Base-by-base conservation (phyloP, 2,329 filamentous ascomycete species). In the Fusarium subglutinans region DNA sequence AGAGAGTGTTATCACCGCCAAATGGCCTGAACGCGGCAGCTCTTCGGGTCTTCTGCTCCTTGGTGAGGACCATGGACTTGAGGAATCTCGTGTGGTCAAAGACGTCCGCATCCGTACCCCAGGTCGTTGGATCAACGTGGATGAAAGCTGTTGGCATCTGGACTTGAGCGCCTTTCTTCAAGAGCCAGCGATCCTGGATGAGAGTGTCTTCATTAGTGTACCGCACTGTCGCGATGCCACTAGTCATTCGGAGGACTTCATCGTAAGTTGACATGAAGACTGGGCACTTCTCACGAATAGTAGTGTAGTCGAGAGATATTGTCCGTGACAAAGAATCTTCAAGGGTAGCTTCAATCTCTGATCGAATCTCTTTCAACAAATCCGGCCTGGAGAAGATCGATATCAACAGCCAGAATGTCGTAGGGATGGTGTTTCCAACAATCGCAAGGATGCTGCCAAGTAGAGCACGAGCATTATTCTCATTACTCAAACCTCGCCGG, bases 61-160 rank as follows among this genome's bases (percentile, higher is more conserved):
- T 75, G 4, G 60, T 70, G 1, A 75, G 62, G 1, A 57, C 11
- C 6, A 70, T 69, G 17, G 57, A 24, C 37, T 73, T 71, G 0
- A 76, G 26, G 1, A 76, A 76, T 22, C 73, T 59, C 2, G 66
- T 75, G 5, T 75, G 73, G 26, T 76, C 73, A 57, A 76, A 76
- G 17, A 54, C 35, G 6, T 75, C 61, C 3, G 73, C 73, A 0
- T 75, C 70, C 9, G 50, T 13, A 9, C 73, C 73, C 73, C 73
- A 75, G 2, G 73, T 76, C 0, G 45, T 41, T 38, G 73, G 73
- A 35, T 76, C 73, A 2, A 63, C 58, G 35, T 76, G 73, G 30
- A 76, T 75, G 44, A 76, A 76, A 0, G 73, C 73, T 8, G 73
- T 76, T 14, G 73, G 73, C 73, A 76, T 76, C 54, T 76, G 73